Evolutionary conservation across 116 monocot species (phyloP), one percentile per base, ranked within the genome.

Genomic region (Cymodocea nodosa): DNA sequence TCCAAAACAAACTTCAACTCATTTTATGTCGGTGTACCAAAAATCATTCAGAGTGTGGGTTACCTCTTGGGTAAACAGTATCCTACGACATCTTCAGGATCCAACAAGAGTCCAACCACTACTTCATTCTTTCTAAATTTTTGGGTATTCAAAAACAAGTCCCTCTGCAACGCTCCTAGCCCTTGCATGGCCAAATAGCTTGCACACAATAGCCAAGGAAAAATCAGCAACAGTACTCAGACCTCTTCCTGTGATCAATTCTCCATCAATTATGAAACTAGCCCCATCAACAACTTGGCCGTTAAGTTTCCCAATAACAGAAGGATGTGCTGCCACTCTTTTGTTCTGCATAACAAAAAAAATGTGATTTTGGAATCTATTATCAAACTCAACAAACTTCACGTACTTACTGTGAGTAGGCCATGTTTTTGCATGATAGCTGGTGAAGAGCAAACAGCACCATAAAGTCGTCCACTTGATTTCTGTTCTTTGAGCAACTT

Each of bases 161-260:
- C 90, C 95, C 83, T 90, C 87, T 35, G 87, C 90, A 50, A 95
- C 75, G 64, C 85, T 80, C 81, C 90, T 84, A 65, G 83, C 80
- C 60, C 95, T 66, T 62, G 75, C 75, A 77, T 74, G 72, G 1
- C 95, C 87, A 76, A 87, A 90, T 36, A 90, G 68, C 63, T 94
- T 94, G n/a, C 68, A 71, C 14, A 94, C 77, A 40, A 94, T 81
- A 60, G 82, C 82, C 65, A 94, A 69, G 5, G 90, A 85, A 56
- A 94, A 87, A 65, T 90, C 90, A 18, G 82, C 76, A 13, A 81
- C 77, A 35, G 74, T 90, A 36, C 74, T 73, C 54, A 95, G 81
- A 30, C 94, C 94, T 59, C 60, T 79, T 65, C 87, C 69, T 16
- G 95, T 95, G 15, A 90, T 95, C 15, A 90, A 35, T 30, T 87